Evolutionary conservation across 768 basidiomycete species (phyloP), one percentile per base, ranked within the genome.

Genomic region (Crassisporium funariophilum): DNA sequence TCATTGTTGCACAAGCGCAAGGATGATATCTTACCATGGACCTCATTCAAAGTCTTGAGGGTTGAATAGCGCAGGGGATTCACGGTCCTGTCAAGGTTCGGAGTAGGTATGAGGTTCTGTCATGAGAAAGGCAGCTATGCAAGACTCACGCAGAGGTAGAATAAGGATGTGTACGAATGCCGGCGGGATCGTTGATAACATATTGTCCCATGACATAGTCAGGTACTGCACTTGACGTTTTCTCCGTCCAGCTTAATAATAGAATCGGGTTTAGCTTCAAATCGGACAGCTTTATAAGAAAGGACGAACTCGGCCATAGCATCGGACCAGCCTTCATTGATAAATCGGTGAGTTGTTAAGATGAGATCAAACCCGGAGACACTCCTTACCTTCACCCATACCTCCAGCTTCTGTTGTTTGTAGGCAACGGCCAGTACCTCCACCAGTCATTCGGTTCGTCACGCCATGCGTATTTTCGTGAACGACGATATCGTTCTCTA

Each of bases 331-430:
- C 62, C 61, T 62, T 39, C 4, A n/a, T n/a, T n/a, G n/a, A n/a
- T n/a, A n/a, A n/a, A 3, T 37, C 12, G 11, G 22, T 23, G 5
- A 19, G 35, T 23, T 10, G 24, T 25, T 17, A 13, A 15, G 33
- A 27, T 13, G 11, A 34, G 3, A 35, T 43, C 24, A 11, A 15
- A 23, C 21, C 15, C 10, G 22, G 16, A 6, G 4, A 7, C 11
- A 17, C 4, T 23, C 45, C 54, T 42, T 72, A 50, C 82, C 83
- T 68, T 86, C 84, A 48, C 83, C 84, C 72, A 86, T 77, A 16
- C 84, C 83, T 29, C 82, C 82, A 24, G 82, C 72, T 58, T 86
- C 84, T n/a, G 72, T 70, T 9, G 74, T 79, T 51, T 81, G 79
- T 49, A 86, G 70, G 66, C 84, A 86, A 27, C 79, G 74, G 39